Evolutionary conservation across 2,329 filamentous ascomycete species (phyloP).

Genomic region (Blumeria graminis): DNA sequence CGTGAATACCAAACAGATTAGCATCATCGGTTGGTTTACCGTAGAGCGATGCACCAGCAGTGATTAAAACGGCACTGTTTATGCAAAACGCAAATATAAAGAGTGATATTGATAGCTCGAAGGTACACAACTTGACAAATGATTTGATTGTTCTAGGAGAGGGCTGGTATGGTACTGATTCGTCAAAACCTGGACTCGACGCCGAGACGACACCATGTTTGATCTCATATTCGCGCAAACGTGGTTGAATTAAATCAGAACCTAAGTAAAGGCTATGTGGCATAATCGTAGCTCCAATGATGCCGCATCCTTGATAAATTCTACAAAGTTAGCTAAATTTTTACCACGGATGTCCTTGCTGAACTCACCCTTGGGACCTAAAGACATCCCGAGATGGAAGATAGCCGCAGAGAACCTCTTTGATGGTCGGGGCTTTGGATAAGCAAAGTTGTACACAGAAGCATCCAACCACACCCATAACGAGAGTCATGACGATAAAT

Average conservation of each 20-base stretch:
- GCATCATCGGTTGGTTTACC: slow-evolving; percentile 33
- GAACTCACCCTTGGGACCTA: slow-evolving; percentile 24
- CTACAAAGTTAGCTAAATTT: slow-evolving; percentile 6
- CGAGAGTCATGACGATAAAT: slow-evolving; percentile 32
- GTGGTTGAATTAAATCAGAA: slow-evolving; percentile 42
- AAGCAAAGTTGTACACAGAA: slow-evolving; percentile 44
- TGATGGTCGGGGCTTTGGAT: slow-evolving; percentile 25
- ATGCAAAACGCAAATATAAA: slow-evolving; percentile 66
- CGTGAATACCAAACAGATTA: slow-evolving; percentile 62
- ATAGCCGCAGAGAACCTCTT: slow-evolving; percentile 37
- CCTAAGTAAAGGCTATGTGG: slow-evolving; percentile 43
- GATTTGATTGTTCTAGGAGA: slow-evolving; percentile 44
- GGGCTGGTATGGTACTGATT: slow-evolving; percentile 32
- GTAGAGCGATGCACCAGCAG: slow-evolving; percentile 54
- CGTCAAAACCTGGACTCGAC: slow-evolving; percentile 16
- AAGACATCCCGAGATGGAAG: slow-evolving; percentile 33
- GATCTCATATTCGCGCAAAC: slow-evolving; percentile 35
- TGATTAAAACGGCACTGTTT: slow-evolving; percentile 59
- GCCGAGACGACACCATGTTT: slow-evolving; percentile 25
- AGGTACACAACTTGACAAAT: slow-evolving; percentile 47
- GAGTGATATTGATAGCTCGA: slow-evolving; percentile 44
- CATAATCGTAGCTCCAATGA: slow-evolving; percentile 52
- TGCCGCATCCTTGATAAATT: slow-evolving; percentile 46
- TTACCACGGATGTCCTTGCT: too few relatives aligned
- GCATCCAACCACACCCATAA: slow-evolving; percentile 39